These are phyloP conservation scores for Murraya koenigii DNA, from an alignment of 345 rosid species.

Conservation along the genomic window DNA sequence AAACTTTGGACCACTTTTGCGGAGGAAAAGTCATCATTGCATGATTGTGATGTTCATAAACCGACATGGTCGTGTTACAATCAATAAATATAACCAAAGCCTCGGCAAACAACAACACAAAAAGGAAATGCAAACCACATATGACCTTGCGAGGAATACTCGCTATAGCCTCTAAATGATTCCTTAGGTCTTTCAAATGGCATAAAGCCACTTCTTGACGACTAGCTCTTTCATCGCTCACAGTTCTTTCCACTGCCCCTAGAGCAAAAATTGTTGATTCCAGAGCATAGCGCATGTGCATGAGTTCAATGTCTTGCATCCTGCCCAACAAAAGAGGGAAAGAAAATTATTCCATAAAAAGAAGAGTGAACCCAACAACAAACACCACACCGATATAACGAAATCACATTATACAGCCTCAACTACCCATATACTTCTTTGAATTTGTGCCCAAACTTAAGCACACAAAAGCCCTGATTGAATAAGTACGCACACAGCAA, in stretches of 20 bases:
- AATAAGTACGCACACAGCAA: not conserved
- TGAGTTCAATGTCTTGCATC: conserved; percentile 93
- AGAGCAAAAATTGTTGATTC: conserved; percentile 81
- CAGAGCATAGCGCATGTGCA: conserved; percentile 95
- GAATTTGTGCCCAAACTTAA: not conserved
- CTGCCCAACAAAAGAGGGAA: conserved; percentile 34
- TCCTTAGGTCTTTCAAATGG: conserved; percentile 69
- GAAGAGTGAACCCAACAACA: not conserved
- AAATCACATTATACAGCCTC: not conserved
- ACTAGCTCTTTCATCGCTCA: conserved; percentile 46
- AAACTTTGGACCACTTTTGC: conserved; percentile 4
- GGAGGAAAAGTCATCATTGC: not conserved
- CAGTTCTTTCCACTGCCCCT: conserved; percentile 59
- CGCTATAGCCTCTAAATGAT: conserved; percentile 74
- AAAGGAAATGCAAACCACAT: not conserved
- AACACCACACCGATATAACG: not conserved
- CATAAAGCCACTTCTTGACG: conserved; percentile 49
- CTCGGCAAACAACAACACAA: conserved; percentile 2
- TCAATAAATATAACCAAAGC: conserved; percentile 9
- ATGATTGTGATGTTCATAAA: not conserved
- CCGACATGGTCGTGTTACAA: not conserved
- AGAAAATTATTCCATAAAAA: not conserved
- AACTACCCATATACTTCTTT: not conserved
- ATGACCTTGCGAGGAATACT: conserved; percentile 85
- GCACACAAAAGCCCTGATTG: not conserved